A percentile compares a stretch with the other conserved stretches of the same genome.
phyloP scores from a whole-genome alignment of 1,284 basidiomycete genomes.

The Marasmius sp. region DNA sequence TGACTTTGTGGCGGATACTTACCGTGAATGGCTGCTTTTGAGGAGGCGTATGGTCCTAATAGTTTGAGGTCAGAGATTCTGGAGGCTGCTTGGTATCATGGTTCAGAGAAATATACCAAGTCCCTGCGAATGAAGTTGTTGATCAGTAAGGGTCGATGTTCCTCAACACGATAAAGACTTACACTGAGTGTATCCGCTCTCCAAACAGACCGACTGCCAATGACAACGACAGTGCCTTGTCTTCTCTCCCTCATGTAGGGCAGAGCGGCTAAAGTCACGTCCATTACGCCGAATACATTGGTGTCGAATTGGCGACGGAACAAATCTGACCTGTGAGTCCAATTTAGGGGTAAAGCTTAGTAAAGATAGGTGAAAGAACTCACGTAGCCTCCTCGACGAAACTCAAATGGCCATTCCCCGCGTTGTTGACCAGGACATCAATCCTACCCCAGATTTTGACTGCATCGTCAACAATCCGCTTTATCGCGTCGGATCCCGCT shows the following conservation, averaged over 20 bases:
- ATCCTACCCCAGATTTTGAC: conserved; percentile 28
- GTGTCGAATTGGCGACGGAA: conserved; percentile 28
- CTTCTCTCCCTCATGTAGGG: conserved; percentile 29
- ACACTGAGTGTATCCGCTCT: conserved; percentile 19
- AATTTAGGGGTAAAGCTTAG: not conserved
- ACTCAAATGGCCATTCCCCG: conserved; percentile 25
- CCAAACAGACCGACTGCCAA: conserved; percentile 34
- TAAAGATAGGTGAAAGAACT: conserved; percentile 4
- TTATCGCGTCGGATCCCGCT: conserved; percentile 16
- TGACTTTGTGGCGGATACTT: conserved; percentile 3
- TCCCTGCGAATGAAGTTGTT: not conserved
- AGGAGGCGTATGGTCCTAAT: conserved; percentile 27
- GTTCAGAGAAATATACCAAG: not conserved
- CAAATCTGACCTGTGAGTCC: conserved; percentile 15
- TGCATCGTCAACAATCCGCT: conserved; percentile 23
- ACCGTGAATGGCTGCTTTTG: conserved; percentile 34
- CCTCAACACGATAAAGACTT: not conserved
- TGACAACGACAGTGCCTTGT: conserved; percentile 29
- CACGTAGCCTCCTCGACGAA: conserved; percentile 34
- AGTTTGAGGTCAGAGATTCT: not conserved
- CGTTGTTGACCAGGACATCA: conserved; percentile 38
- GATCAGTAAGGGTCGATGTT: not conserved
- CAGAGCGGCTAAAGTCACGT: conserved; percentile 28
- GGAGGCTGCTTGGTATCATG: not conserved
- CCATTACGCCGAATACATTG: conserved; percentile 30